Evolutionary conservation across 192 early-diverging fungal genomes (phyloP).

Genomic region (Podila epigama): DNA sequence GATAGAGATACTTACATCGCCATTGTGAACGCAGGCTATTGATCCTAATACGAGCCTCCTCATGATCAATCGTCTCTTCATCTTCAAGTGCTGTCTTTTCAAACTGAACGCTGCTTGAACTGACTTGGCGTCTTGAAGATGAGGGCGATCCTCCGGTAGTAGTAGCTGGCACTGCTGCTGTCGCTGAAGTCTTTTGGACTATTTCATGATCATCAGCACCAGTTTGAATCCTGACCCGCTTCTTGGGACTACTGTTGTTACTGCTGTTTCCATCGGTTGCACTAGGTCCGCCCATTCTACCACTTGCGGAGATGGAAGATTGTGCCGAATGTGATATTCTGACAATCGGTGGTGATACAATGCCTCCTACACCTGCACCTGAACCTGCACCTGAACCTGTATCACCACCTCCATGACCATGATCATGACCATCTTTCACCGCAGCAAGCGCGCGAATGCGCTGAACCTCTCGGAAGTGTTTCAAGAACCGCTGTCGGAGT

Average conservation of each 20-base stretch:
- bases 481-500: conserved; percentile 33
- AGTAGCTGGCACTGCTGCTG: too few species aligned
- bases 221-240: conserved; percentile 11
- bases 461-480: conserved; percentile 15
- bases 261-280: background rate
- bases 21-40: conserved; percentile 25
- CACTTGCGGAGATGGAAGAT: background rate
- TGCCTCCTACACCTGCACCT: background rate
- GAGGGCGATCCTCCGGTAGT: conserved; percentile 5
- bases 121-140: background rate
- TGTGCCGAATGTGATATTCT: conserved; percentile 2
- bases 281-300: too few species aligned
- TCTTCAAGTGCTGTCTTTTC: conserved; percentile 12
- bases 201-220: background rate
- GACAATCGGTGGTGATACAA: background rate
- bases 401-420: background rate
- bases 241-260: background rate
- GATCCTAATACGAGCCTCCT: conserved; percentile 12
- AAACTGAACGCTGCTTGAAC: background rate
- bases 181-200: too few species aligned
- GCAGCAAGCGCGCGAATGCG: conserved; percentile 8
- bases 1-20: conserved; percentile 25
- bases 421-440: background rate
- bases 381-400: background rate
- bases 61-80: conserved; percentile 22